Conservation (phyloP, 257 asterid species). For the Nicotiana otophora region DNA sequence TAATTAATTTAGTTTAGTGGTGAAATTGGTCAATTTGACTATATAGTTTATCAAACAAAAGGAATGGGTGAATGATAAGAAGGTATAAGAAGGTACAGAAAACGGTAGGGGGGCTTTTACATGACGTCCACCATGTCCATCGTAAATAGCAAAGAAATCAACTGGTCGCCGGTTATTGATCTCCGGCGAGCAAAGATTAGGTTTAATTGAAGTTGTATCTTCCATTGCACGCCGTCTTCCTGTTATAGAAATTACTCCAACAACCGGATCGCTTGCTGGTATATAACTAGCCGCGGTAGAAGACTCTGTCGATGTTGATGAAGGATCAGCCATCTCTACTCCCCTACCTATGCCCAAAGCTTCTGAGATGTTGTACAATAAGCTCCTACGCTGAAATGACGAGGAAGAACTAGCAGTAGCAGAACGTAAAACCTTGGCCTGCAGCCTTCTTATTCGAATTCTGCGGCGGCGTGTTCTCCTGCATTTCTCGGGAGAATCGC, state of each 20-base stretch:
- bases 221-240: conserved; percentile 14
- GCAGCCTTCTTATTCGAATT: neutral
- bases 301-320: neutral
- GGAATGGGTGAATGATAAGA: too few species aligned
- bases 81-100: neutral
- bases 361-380: neutral
- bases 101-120: neutral
- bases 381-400: neutral
- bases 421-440: neutral
- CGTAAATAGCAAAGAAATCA: conserved; percentile 16
- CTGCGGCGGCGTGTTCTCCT: neutral
- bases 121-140: conserved; percentile 22
- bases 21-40: too few species aligned
- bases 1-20: too few species aligned
- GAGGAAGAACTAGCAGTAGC: neutral
- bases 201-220: neutral
- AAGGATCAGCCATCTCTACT: neutral
- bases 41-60: too few species aligned
- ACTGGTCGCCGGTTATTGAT: conserved; percentile 5
- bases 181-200: conserved; percentile 12
- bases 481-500: neutral
- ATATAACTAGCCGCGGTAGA: too few species aligned
- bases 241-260: conserved; percentile 8
- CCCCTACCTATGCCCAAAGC: neutral
- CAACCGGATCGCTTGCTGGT: neutral